Conservation (phyloP, 352 stramenopile genomes). For the Lagenidium giganteum region DNA sequence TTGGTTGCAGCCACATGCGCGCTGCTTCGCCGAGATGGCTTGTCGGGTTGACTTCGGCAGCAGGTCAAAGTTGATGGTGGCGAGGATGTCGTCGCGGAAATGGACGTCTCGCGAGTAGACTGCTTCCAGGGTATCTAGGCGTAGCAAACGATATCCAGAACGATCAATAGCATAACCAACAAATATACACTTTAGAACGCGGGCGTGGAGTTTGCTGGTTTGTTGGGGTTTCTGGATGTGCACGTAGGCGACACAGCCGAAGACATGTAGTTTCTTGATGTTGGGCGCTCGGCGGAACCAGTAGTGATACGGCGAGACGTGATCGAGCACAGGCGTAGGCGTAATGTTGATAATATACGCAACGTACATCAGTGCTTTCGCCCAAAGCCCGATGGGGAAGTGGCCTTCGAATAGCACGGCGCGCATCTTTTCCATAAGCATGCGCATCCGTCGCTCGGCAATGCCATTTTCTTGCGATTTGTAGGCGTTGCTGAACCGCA, state of each 20-base stretch:
- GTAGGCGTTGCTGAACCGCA: conserved; percentile 9
- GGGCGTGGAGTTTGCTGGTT: background rate
- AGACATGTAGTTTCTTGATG: no score
- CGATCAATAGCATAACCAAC: conserved; percentile 10
- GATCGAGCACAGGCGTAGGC: conserved; percentile 3
- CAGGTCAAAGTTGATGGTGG: background rate
- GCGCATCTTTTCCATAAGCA: conserved; percentile 14
- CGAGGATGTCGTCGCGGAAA: conserved; percentile 12
- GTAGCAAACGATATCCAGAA: conserved; percentile 9
- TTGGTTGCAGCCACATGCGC: no score
- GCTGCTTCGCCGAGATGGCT: no score
- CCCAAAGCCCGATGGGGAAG: conserved; percentile 1
- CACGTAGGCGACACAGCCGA: no score
- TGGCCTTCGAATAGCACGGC: conserved; percentile 4
- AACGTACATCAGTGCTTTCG: conserved; percentile 6
- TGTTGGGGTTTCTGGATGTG: no score
- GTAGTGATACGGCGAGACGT: background rate
- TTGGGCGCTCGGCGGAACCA: no score
- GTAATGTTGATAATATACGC: conserved; percentile 8
- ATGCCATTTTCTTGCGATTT: conserved; percentile 8
- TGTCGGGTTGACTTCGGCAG: no score
- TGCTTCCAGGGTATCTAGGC: conserved; percentile 1
- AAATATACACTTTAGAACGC: conserved; percentile 13
- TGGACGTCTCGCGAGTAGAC: conserved; percentile 6
- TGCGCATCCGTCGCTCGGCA: conserved; percentile 7